Conservation (phyloP, 768 basidiomycete genomes). For the Pholiota conissans region DNA sequence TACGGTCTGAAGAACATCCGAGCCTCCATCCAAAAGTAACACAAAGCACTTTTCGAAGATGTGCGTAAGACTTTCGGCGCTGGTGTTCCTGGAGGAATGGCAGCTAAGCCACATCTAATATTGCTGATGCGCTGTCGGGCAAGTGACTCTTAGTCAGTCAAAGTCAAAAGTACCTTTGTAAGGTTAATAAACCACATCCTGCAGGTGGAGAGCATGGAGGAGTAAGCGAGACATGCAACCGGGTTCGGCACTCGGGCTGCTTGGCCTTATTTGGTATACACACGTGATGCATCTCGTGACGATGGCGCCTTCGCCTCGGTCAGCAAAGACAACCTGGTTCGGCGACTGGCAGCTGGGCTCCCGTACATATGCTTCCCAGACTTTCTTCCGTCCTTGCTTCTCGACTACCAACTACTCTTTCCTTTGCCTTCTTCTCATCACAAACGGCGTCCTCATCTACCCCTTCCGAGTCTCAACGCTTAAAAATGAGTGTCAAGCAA, state of each 20-base stretch:
- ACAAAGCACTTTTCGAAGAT: not conserved
- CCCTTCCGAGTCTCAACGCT: constrained; percentile 22
- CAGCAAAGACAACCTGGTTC: constrained; percentile 7
- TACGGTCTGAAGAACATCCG: not conserved
- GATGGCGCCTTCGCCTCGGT: constrained; percentile 3
- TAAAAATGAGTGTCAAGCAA: constrained; percentile 35
- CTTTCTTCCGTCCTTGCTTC: constrained; percentile 24
- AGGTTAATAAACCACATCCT: no score
- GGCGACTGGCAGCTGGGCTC: constrained; percentile 3
- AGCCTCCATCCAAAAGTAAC: not conserved
- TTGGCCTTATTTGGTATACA: not conserved
- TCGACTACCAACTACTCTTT: constrained; percentile 25
- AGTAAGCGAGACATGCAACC: not conserved
- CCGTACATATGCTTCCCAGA: constrained; percentile 26
- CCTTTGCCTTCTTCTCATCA: constrained; percentile 30
- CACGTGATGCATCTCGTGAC: not conserved
- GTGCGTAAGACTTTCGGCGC: not conserved
- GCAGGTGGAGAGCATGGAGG: no score
- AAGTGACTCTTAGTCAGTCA: not conserved
- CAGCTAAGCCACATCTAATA: not conserved
- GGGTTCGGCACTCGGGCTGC: not conserved
- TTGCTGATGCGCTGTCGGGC: not conserved
- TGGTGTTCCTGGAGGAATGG: not conserved
- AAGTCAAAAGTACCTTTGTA: no score
- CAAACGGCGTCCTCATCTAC: constrained; percentile 30